Evolutionary conservation across 1,139 yeast genomes (phyloP).

Genomic region (Hyphopichia khmerensis): DNA sequence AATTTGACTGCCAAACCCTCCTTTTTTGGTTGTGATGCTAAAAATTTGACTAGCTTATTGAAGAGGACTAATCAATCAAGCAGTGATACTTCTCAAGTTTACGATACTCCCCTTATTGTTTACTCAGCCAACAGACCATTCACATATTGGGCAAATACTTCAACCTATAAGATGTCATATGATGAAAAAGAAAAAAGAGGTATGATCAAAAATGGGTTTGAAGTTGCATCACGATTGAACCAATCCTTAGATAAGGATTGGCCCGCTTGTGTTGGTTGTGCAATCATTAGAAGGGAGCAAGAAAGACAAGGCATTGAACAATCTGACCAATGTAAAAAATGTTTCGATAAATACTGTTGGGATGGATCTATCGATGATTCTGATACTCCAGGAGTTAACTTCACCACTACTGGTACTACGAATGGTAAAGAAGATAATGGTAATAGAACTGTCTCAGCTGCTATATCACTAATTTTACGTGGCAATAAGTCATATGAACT

Average conservation of each 20-base stretch:
- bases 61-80: slow-evolving; percentile 27
- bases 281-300: slow-evolving; percentile 77
- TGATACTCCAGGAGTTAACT: slow-evolving; percentile 32
- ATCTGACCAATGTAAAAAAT: slow-evolving; percentile 68
- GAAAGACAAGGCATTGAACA: slow-evolving; percentile 66
- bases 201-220: slow-evolving; percentile 79
- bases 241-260: slow-evolving; percentile 71
- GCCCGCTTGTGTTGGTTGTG: slow-evolving; percentile 85
- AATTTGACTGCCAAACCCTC: slow-evolving; percentile 69
- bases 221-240: slow-evolving; percentile 70
- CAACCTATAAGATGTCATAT: slow-evolving; percentile 70
- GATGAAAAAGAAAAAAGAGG: slow-evolving; percentile 54
- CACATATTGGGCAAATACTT: slow-evolving; percentile 64
- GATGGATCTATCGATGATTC: slow-evolving; percentile 46
- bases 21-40: slow-evolving; percentile 83
- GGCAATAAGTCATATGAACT: slow-evolving; percentile 5
- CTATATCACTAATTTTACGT: slow-evolving; percentile 8
- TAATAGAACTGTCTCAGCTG: slow-evolving; percentile 15
- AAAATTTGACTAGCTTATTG: slow-evolving; percentile 55
- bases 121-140: slow-evolving; percentile 80
- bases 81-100: slow-evolving; percentile 16
- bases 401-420: slow-evolving; percentile 49
- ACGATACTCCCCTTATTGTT: slow-evolving; percentile 70
- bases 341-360: slow-evolving; percentile 84
- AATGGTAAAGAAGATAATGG: slow-evolving; percentile 27